Percentiles rank a stretch among this genome's conserved stretches.
These are phyloP conservation scores for Thuidium tamariscinum DNA, from an alignment of 225 moss, liverwort and hornwort species.

Conservation along the genomic window DNA sequence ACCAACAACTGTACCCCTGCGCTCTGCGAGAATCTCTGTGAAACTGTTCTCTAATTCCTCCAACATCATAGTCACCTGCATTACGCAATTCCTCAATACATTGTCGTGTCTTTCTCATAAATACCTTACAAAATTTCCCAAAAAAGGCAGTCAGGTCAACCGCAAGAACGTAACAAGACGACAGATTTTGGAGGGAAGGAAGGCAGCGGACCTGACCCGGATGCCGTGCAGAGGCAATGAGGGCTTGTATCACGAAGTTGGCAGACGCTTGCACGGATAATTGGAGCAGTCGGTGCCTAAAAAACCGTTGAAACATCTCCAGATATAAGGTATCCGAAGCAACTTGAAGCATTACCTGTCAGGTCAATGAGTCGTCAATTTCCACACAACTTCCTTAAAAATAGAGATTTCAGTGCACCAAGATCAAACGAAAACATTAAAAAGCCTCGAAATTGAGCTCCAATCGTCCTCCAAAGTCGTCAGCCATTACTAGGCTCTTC, in stretches of 20 bases:
- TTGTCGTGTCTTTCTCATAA: neutral
- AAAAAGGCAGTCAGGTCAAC: neutral
- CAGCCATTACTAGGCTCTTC: neutral
- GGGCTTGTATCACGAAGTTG: slow-evolving; percentile 84
- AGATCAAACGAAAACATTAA: neutral
- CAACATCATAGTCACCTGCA: slow-evolving; percentile 82
- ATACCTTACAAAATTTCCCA: neutral
- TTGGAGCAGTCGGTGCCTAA: slow-evolving; percentile 70
- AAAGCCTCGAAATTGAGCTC: neutral
- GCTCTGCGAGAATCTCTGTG: slow-evolving; percentile 64
- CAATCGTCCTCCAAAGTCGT: neutral
- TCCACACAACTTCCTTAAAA: neutral
- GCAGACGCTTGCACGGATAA: slow-evolving; percentile 76
- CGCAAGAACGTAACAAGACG: neutral
- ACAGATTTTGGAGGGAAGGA: neutral
- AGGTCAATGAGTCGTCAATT: neutral
- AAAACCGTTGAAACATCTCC: slow-evolving; percentile 88
- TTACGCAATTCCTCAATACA: neutral
- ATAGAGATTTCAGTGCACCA: neutral
- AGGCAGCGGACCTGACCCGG: slow-evolving; percentile 67
- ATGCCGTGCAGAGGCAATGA: slow-evolving; percentile 77
- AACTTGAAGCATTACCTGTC: slow-evolving; percentile 80
- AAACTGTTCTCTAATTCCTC: slow-evolving; percentile 89
- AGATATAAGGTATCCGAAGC: slow-evolving; percentile 65
- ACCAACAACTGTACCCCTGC: slow-evolving; percentile 76